Evolutionary conservation across 179 eudicot genomes (phyloP), one percentile per base, ranked within the genome.

Genomic region (Patellifolia procumbens): DNA sequence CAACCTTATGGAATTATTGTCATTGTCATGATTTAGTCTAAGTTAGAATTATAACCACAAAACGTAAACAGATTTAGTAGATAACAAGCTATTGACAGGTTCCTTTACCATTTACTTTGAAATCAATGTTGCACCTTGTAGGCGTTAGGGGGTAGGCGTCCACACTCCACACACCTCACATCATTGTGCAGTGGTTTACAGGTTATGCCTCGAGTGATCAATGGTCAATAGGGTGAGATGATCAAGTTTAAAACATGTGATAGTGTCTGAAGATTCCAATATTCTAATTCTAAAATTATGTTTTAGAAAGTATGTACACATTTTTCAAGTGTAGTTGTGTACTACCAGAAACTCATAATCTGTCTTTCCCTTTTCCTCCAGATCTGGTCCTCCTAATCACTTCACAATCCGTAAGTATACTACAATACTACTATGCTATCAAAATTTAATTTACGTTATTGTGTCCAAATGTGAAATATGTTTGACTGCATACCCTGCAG

Each of bases 371-470:
- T 34, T 76, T 76, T 73, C 55, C 60, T 69, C 16, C 97, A 92
- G 96, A 61, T 80, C 91, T 79, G 89, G 86, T 75, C 78, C 89
- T 72, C 92, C 90, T 43, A 70, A 74, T 0, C 89, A 84, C 74
- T 93, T 93, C 79, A 93, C 98, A 39, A 89, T 91, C 79, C 92
- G 98, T 93, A 87, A 85, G 98, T 86, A 66, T 26, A 37, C 29
- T 62, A 39, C 26, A 56, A 60, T 43, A 72, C 67, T 42, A 34
- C 63, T 65, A 61, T 34, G 52, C 45, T 19, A n/a, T 6, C 9
- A 11, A 71, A 8, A 7, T 56, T 64, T 43, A 17, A 4, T 58
- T 22, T 37, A 37, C 5, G 5, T 37, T 37, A 37, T 37, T 5
- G 39, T 5, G 2, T 37, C 39, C 5, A 37, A 37, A 37, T 22